Evolutionary conservation across 768 basidiomycete genomes (phyloP), one percentile per base, ranked within the genome.

Genomic region (Termitomyces sp.): DNA sequence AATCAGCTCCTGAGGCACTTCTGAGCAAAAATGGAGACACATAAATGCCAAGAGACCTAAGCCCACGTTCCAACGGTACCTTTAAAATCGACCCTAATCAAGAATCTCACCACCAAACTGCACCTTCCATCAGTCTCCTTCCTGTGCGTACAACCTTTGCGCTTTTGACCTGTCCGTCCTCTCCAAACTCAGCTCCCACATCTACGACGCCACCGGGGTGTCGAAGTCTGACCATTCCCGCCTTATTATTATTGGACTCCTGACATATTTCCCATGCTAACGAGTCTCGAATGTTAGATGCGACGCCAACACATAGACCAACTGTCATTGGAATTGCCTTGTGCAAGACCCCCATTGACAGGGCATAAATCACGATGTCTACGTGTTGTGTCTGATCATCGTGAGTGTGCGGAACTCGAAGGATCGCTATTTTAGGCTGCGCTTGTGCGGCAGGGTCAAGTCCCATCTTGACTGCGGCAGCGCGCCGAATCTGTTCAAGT

Each of bases 271-370:
- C 70, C 77, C 80, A 82, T 10, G 80, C 79, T 13, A 88, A 63
- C 0, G 87, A 84, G 0, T 75, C 78, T n/a, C 75, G 61, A 10
- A 84, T 70, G 46, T 77, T 76, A 3, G 83, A 74, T 0, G 87
- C 86, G 18, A 88, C 86, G 0, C 87, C 87, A 7, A 86, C 76
- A 62, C 86, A 85, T 33, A 88, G 73, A 0, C 82, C 87, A 4
- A 90, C 82, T 0, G 87, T 89, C 83, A 89, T 85, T 0, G 85
- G 86, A 0, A 88, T 79, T 0, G 89, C 86, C 58, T 83, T 83
- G 68, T 89, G 86, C 16, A 85, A 70, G 4, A 85, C 80, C 1
- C 87, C 87, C 87, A 90, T 87, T 0, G 86, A 87, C 30, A 86
- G 73, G 7, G 87, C 82, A 55, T 84, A 77, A 13, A 86, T 73